phyloP scores from a whole-genome alignment of 2,329 filamentous ascomycete genomes.

The Cladobotryum protrusum region DNA sequence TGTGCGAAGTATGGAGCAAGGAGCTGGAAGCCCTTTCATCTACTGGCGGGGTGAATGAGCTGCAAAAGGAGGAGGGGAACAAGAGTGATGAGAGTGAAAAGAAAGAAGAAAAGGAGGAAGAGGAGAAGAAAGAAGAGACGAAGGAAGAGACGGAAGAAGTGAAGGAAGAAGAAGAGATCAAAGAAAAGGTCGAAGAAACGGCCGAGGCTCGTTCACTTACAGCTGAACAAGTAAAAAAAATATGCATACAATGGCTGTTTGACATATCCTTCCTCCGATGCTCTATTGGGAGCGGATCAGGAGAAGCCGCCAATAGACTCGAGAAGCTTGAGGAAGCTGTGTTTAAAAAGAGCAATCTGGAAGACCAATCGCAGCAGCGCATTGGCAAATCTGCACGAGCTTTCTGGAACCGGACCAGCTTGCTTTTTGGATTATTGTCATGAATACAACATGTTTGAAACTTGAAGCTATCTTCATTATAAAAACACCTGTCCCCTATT shows the following conservation, averaged over 20 bases:
- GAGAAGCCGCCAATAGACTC: slow-evolving; percentile 25
- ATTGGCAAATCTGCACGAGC: slow-evolving; percentile 61
- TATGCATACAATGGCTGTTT: slow-evolving; percentile 56
- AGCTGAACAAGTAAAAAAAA: slow-evolving; percentile 33
- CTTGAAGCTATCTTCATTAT: neutral
- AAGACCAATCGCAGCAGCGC: slow-evolving; percentile 43
- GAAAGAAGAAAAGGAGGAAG: slow-evolving; percentile 11
- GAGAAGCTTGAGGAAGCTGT: slow-evolving; percentile 42
- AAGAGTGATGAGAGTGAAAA: slow-evolving; percentile 4
- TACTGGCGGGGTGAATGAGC: slow-evolving; percentile 10
- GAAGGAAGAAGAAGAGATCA: neutral
- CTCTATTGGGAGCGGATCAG: slow-evolving; percentile 32
- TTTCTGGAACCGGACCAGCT: slow-evolving; percentile 75
- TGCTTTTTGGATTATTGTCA: slow-evolving; percentile 73
- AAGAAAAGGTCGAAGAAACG: slow-evolving; percentile 6
- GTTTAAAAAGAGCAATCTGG: slow-evolving; percentile 41
- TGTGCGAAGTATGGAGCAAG: slow-evolving; percentile 45
- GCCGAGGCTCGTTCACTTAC: neutral
- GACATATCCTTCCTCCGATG: slow-evolving; percentile 48
- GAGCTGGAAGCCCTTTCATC: slow-evolving; percentile 29
- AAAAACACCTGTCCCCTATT: no score
- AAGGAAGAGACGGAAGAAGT: slow-evolving; percentile 11
- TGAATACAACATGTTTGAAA: slow-evolving; percentile 15
- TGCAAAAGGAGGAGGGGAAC: slow-evolving; percentile 12
- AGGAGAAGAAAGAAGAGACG: slow-evolving; percentile 10